phyloP scores from a whole-genome alignment of 225 moss, liverwort and hornwort genomes.

The Asterella californica region DNA sequence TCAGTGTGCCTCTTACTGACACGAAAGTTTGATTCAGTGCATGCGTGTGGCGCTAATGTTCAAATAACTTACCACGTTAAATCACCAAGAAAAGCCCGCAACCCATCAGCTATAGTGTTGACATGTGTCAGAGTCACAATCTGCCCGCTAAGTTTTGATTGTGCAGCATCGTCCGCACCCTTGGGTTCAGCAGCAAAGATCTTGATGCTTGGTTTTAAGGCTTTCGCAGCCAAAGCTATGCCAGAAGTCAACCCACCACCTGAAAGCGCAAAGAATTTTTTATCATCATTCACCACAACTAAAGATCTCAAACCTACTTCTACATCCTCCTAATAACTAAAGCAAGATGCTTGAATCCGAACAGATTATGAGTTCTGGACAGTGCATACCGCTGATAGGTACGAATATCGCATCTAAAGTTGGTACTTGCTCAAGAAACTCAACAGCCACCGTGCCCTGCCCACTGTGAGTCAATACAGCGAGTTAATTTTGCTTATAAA shows the following conservation, averaged over 20 bases:
- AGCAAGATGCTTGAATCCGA: neutral
- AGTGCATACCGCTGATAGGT: slow-evolving; percentile 73
- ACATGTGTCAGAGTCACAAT: slow-evolving; percentile 52
- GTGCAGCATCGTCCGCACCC: slow-evolving; percentile 84
- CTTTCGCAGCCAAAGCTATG: slow-evolving; percentile 67
- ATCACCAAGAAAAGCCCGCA: slow-evolving; percentile 64
- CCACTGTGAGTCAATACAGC: slow-evolving; percentile 41
- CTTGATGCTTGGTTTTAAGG: slow-evolving; percentile 57
- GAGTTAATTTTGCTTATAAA: neutral
- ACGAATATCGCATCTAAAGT: slow-evolving; percentile 70
- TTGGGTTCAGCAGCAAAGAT: slow-evolving; percentile 76
- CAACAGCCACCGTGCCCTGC: slow-evolving; percentile 76
- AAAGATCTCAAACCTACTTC: neutral
- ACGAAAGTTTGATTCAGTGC: too few relatives aligned
- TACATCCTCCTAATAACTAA: neutral
- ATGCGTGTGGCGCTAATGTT: too few relatives aligned
- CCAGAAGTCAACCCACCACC: slow-evolving; percentile 80
- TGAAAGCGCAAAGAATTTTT: slow-evolving; percentile 13
- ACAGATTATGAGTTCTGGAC: neutral
- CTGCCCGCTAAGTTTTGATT: slow-evolving; percentile 57
- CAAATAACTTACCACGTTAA: slow-evolving; percentile 58
- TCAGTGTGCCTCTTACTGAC: too few relatives aligned
- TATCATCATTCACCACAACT: neutral
- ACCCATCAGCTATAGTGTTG: slow-evolving; percentile 71
- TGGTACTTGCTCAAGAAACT: slow-evolving; percentile 77